phyloP scores from a whole-genome alignment of 192 early-diverging fungal genomes.

The Coemansia sp. region DNA sequence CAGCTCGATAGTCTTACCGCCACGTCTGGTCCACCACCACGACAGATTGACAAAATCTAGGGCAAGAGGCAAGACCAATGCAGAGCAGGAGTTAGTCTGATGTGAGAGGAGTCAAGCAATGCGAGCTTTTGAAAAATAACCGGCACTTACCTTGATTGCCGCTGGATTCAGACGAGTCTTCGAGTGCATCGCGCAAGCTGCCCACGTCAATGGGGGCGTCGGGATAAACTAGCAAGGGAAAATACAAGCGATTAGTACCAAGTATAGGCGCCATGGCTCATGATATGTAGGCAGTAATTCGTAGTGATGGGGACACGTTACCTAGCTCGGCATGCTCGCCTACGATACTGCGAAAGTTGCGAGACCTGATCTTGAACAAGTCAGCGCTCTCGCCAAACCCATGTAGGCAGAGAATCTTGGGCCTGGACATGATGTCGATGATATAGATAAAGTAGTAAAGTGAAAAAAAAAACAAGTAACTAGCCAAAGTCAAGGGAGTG shows the following conservation, averaged over 20 bases:
- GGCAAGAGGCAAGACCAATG: neutral
- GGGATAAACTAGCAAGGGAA: constrained; percentile 18
- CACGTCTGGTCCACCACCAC: constrained; percentile 50
- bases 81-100: neutral
- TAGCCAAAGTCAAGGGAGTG: neutral
- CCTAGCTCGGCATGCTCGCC: constrained; percentile 37
- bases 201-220: constrained; percentile 43
- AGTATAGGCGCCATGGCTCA: neutral
- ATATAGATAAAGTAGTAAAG: neutral
- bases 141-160: neutral
- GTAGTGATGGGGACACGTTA: neutral
- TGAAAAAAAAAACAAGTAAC: neutral
- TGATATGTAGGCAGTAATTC: neutral
- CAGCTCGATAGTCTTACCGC: constrained; percentile 26
- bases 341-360: constrained; percentile 30
- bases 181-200: constrained; percentile 19
- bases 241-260: neutral
- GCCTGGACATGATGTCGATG: constrained; percentile 22
- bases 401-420: constrained; percentile 51
- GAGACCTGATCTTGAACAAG: constrained; percentile 38
- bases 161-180: neutral
- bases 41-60: constrained; percentile 39
- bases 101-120: neutral
- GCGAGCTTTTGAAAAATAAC: neutral
- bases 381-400: constrained; percentile 48